Percentiles rank a stretch among this genome's conserved stretches.
phyloP scores from a whole-genome alignment of 2,329 filamentous ascomycete genomes.

The Calonectria naviculata region DNA sequence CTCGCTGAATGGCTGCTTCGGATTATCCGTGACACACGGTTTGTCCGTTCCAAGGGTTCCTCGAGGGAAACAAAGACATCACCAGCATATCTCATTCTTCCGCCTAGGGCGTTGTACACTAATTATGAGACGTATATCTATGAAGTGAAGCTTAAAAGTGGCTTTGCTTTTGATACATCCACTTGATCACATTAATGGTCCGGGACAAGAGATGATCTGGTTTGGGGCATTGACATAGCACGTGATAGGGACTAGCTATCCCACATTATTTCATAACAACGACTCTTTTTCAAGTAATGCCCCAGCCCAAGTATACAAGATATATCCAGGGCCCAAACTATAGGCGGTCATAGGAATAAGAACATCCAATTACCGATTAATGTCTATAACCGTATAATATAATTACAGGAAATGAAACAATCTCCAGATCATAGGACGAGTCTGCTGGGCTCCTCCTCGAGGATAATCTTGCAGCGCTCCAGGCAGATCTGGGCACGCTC shows the following conservation, averaged over 20 bases:
- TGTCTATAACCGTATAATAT: slow-evolving; percentile 43
- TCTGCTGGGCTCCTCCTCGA: slow-evolving; percentile 83
- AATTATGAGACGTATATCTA: too few relatives aligned
- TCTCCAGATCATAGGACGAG: slow-evolving; percentile 68
- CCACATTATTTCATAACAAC: background rate
- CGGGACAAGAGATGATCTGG: background rate
- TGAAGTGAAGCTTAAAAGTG: too few relatives aligned
- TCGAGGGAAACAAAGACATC: too few relatives aligned
- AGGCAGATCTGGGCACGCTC: slow-evolving; percentile 84
- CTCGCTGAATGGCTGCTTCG: too few relatives aligned
- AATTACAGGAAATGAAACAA: slow-evolving; percentile 43
- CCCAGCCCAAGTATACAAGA: background rate
- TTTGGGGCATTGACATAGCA: background rate
- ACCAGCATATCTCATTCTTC: background rate
- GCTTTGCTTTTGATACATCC: background rate
- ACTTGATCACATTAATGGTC: background rate
- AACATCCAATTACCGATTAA: slow-evolving; percentile 27
- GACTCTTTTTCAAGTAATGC: too few relatives aligned
- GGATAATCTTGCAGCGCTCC: slow-evolving; percentile 83
- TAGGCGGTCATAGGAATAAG: slow-evolving; percentile 3
- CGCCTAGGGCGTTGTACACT: background rate
- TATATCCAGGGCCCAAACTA: background rate
- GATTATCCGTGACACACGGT: too few relatives aligned
- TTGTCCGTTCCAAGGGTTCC: too few relatives aligned
- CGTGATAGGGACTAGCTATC: background rate